These are phyloP conservation scores for Botrytis deweyae DNA, from an alignment of 2,329 filamentous ascomycete genomes.

Conservation along the genomic window DNA sequence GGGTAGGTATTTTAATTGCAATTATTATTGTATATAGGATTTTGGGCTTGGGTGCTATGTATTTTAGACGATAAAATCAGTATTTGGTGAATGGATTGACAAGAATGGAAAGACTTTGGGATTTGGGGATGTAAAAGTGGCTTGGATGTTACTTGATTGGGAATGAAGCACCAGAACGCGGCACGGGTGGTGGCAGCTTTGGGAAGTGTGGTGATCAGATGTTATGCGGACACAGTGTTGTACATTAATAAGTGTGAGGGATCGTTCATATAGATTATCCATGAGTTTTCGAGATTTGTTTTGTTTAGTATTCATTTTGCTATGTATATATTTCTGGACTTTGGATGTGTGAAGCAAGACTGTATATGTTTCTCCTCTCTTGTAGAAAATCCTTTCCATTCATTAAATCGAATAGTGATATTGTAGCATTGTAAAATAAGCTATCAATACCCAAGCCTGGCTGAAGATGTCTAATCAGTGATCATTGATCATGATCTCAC, in stretches of 20 bases:
- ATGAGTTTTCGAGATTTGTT: neutral
- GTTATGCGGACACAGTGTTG: neutral
- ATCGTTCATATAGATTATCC: conserved; percentile 3
- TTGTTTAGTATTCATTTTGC: neutral
- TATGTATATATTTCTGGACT: neutral
- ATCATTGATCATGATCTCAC: neutral
- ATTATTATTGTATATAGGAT: conserved; percentile 74
- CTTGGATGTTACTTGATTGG: neutral
- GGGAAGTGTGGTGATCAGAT: neutral
- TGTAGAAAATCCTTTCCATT: too few relatives aligned
- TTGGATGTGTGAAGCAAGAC: neutral
- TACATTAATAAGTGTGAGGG: neutral
- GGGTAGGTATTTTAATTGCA: conserved; percentile 74
- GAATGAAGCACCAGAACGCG: neutral
- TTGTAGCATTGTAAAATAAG: too few relatives aligned
- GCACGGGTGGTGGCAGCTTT: conserved; percentile 5
- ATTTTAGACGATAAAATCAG: conserved; percentile 28
- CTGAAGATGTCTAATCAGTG: neutral
- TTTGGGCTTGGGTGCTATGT: conserved; percentile 63
- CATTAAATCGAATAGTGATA: neutral
- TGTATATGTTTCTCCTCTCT: neutral
- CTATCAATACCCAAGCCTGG: neutral
- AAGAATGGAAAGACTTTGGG: neutral
- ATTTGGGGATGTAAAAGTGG: neutral
- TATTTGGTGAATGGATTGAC: neutral